phyloP scores from a whole-genome alignment of 371 early-diverging fungal species.

The Rhizopus microsporus region DNA sequence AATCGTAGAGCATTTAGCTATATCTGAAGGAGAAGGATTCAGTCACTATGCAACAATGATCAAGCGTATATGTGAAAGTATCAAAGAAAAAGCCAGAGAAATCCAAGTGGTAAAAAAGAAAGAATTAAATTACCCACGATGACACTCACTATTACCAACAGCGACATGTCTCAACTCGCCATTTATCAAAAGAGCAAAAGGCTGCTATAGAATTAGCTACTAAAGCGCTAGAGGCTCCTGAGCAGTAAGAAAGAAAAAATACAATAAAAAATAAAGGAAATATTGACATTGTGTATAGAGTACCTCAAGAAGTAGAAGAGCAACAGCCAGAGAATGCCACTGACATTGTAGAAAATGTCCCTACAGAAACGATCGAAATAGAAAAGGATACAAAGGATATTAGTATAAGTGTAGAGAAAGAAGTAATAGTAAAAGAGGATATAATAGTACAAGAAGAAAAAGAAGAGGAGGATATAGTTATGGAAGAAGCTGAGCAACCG shows the following conservation, averaged over 20 bases:
- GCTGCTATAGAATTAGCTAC: constrained; percentile 12
- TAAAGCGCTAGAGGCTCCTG: neutral
- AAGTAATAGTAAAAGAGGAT: neutral
- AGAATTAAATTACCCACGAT: neutral
- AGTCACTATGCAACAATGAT: neutral
- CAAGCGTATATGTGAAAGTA: constrained; percentile 5
- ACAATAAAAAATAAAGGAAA: neutral
- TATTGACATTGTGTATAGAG: neutral
- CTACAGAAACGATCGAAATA: neutral
- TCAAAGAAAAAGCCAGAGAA: constrained; percentile 1
- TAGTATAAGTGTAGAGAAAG: neutral
- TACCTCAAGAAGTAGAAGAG: neutral
- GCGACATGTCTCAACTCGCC: constrained; percentile 16
- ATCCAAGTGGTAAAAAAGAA: constrained; percentile 17
- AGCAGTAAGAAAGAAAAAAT: neutral
- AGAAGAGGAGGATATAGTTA: neutral
- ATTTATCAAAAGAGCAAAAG: constrained; percentile 14
- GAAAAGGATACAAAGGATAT: neutral
- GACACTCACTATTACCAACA: neutral
- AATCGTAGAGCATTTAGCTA: constrained; percentile 3
- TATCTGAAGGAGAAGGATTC: constrained; percentile 2
- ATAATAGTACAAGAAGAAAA: neutral
- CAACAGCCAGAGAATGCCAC: neutral
- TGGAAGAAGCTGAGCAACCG: neutral
- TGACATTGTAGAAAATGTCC: too few species aligned